Evolutionary conservation across 129 eudicot genomes (phyloP), one percentile per base, ranked within the genome.

Genomic region (Flaveria linearis): DNA sequence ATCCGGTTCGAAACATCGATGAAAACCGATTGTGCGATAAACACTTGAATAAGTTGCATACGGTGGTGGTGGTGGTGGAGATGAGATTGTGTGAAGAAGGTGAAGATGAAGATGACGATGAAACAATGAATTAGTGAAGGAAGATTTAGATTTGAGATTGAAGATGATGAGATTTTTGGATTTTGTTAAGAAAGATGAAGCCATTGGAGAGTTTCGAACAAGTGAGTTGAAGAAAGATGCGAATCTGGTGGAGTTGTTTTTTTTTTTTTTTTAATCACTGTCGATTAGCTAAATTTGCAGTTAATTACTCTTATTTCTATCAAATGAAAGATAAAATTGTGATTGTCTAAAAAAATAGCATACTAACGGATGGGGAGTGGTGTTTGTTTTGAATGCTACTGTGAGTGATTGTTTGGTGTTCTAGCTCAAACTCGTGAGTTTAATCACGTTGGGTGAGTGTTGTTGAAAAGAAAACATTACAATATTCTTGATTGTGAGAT

Each of bases 161-260:
- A 36, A 60, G 56, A 33, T 33, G 43, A 75, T 74, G 25, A 76
- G 10, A 10, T 43, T 30, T 75, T 58, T 81, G 76, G 84, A 68
- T 75, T 74, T 81, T 30, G 72, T 51, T 58, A 81, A 68, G 58
- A 25, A 68, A 26, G 53, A 49, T 23, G 79, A 69, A 16, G 84
- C 84, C 84, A 81, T 81, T 33, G 42, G 25, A 64, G 45, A 61
- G 13, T 13, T 16, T 63, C 18, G 30, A 25, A 60, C 13, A 30
- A 5, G 7, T 26, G 4, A 28, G 47, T 28, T 51, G 65, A 18
- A 47, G 16, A 39, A 39, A 23, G 71, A 50, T 71, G 62, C 1
- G 9, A 30, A 8, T 52, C 9, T 50, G 5, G 63, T 56, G 61
- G 4, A 25, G 0, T 16, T 52, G 1, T 7, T 2, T 16, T 17